Evolutionary conservation across 1,139 yeast species (phyloP).

Genomic region (Martiniozyma asiatica): DNA sequence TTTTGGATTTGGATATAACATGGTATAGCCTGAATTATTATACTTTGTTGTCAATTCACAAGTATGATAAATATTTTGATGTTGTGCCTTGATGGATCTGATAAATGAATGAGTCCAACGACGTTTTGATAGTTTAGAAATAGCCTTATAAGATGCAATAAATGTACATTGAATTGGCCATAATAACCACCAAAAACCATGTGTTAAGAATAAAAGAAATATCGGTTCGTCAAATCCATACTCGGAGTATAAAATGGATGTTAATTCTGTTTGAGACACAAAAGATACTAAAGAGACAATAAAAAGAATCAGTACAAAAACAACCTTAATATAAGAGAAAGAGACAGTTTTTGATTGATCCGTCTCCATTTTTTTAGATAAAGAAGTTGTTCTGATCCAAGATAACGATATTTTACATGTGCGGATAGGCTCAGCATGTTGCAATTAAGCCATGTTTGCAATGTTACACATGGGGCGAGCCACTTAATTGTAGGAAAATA

Average conservation of each 20-base stretch:
- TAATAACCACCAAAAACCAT: constrained; percentile 65
- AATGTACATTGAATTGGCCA: constrained; percentile 63
- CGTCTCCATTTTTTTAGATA: too few species aligned
- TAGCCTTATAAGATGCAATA: constrained; percentile 34
- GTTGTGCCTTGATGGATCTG: constrained; percentile 32
- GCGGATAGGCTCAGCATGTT: too few species aligned
- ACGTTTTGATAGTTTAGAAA: constrained; percentile 23
- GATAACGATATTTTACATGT: too few species aligned
- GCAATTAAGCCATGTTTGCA: too few species aligned
- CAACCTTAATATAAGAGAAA: constrained; percentile 29
- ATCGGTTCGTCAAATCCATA: constrained; percentile 59
- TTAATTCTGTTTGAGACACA: constrained; percentile 70
- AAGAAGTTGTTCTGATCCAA: too few species aligned
- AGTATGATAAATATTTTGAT: constrained; percentile 22
- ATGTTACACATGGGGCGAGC: too few species aligned
- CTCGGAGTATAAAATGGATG: constrained; percentile 53
- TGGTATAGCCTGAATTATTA: constrained; percentile 15
- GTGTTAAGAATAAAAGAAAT: constrained; percentile 55
- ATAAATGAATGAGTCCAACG: constrained; percentile 28
- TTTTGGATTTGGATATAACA: constrained; percentile 13
- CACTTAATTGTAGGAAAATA: too few species aligned
- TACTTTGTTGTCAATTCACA: constrained; percentile 23
- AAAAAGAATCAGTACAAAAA: constrained; percentile 47
- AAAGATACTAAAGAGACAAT: constrained; percentile 50
- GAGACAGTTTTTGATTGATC: too few species aligned